Conservation (phyloP, 1,284 basidiomycete genomes). For the Pseudozyma hubeiensis region DNA sequence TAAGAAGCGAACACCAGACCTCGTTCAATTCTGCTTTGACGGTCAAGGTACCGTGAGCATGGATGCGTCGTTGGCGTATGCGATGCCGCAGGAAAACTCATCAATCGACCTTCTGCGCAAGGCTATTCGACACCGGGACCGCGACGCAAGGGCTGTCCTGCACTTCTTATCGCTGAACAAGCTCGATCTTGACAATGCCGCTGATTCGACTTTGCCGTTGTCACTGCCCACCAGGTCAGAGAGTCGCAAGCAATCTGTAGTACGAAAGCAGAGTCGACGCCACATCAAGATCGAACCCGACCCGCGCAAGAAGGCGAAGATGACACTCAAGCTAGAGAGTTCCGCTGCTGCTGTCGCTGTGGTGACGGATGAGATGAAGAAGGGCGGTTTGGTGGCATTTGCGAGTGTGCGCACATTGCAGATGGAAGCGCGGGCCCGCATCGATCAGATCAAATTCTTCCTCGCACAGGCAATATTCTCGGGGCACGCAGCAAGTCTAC, state of each 20-base stretch:
- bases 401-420: constrained; percentile 21
- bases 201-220: constrained; percentile 3
- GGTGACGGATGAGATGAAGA: constrained; percentile 25
- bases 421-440: constrained; percentile 32
- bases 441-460: constrained; percentile 40
- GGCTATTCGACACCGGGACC: constrained; percentile 6
- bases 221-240: constrained; percentile 16
- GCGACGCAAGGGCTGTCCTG: constrained; percentile 21
- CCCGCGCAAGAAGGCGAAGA: constrained; percentile 1
- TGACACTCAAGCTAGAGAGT: not conserved
- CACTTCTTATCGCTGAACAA: constrained; percentile 24
- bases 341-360: not conserved
- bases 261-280: constrained; percentile 14
- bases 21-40: constrained; percentile 2
- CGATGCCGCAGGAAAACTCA: constrained; percentile 12
- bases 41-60: not conserved
- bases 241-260: constrained; percentile 10
- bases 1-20: constrained; percentile 1
- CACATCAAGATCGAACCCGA: not conserved
- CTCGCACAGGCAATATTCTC: constrained; percentile 19
- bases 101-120: constrained; percentile 1
- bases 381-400: constrained; percentile 18
- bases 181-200: constrained; percentile 22
- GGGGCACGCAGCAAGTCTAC: not conserved
- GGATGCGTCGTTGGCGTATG: constrained; percentile 18